Evolutionary conservation across 176 grass and related monocot genomes (phyloP).

Genomic region (Phoenix dactylifera): DNA sequence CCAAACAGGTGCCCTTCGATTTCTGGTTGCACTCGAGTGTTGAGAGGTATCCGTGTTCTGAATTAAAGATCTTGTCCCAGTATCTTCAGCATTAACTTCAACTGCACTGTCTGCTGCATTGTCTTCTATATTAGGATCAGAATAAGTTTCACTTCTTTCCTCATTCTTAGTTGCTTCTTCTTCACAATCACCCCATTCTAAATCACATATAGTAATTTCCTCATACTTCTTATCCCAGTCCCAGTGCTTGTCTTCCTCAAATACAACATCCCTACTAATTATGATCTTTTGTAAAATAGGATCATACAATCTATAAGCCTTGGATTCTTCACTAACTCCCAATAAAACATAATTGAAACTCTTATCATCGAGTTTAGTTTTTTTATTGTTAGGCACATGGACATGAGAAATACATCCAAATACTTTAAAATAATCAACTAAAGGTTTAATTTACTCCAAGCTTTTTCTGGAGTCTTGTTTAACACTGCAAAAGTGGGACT

Average conservation of each 20-base stretch:
- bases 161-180: neutral
- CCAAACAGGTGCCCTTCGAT: neutral
- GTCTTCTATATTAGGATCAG: neutral
- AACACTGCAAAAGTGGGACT: neutral
- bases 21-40: neutral
- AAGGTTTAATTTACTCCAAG: neutral
- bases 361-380: neutral
- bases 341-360: neutral
- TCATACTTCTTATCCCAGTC: neutral
- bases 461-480: neutral
- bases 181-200: neutral
- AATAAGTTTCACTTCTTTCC: neutral
- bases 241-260: neutral
- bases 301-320: neutral
- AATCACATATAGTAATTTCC: neutral
- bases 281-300: neutral
- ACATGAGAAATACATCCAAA: neutral
- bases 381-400: neutral
- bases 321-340: neutral
- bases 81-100: neutral
- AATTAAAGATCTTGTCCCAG: too few species aligned
- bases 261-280: neutral
- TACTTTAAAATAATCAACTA: neutral
- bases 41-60: too few species aligned
- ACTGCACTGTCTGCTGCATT: neutral